Base-by-base conservation (phyloP, 257 asterid genomes). In the Lycium barbarum region DNA sequence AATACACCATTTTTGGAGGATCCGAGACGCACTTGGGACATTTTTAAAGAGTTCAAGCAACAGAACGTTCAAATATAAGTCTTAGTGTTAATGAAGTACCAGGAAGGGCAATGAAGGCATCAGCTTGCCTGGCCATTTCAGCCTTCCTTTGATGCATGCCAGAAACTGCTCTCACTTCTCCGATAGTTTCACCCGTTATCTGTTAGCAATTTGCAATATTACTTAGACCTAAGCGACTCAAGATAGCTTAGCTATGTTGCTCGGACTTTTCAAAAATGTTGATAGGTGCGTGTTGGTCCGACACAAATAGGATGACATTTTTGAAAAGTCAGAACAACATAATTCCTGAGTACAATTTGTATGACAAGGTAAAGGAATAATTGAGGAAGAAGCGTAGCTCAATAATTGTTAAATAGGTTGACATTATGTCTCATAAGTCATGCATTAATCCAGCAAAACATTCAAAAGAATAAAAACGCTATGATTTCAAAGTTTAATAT, bases 41-140 rank as follows among this genome's bases (percentile, higher is more conserved):
- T 14, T 36, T 36, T 38, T 68, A 0, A 68, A 36, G 53, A 68
- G 14, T 15, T 68, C 53, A 3, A 15, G 26, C 26, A 68, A 38
- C 9, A 68, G 3, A 38, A 5, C 20, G 18, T 11, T 26, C 15
- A 65, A 6, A 14, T 36, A 67, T 6, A 35, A 13, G 74, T 13
- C 17, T 26, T 5, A 17, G 0, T 9, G 9, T 6, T 20, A 13
- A 7, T 9, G 7, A 15, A 3, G 17, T 90, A 95, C 99, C 99
- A 2, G 99, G 99, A 86, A 95, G 99, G 55, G 99, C 99, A 55
- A 95, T 94, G 85, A 95, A 95, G 73, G 99, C 99, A 86, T 95
- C 99, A 2, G 99, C 99, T 67, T 91, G 99, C 20, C 97, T 91
- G 13, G 97, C 99, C 99, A 95, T 95, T 89, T 95, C 99, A 5